Percentiles rank a stretch among this genome's conserved stretches.
These are phyloP conservation scores for Oryza glumipatula DNA, from an alignment of 176 grass and related monocot species.

Conservation along the genomic window DNA sequence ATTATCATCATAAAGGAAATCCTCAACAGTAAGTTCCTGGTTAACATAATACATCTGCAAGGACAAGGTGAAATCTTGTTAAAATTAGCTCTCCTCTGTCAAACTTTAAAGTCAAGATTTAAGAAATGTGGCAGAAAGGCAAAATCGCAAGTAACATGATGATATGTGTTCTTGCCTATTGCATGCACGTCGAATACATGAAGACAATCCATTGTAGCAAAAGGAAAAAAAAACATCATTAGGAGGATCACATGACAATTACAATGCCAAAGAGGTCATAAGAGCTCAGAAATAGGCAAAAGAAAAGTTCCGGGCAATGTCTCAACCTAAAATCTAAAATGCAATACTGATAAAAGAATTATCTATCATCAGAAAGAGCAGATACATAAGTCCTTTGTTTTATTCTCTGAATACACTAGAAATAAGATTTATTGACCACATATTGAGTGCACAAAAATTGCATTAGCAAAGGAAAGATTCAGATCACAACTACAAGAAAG, in stretches of 20 bases:
- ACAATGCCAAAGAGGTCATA: slow-evolving; percentile 10
- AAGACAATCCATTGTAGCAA: not conserved
- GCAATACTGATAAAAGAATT: slow-evolving; percentile 13
- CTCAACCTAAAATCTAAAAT: slow-evolving; percentile 22
- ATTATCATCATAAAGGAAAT: slow-evolving; percentile 74
- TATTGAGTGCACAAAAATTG: not conserved
- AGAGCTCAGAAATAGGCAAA: slow-evolving; percentile 5
- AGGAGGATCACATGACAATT: not conserved
- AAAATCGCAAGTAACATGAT: slow-evolving; percentile 15
- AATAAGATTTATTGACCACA: slow-evolving; percentile 19
- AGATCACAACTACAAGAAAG: not conserved
- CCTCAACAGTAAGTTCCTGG: slow-evolving; percentile 72
- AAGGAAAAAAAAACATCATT: not conserved
- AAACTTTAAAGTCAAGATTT: slow-evolving; percentile 12
- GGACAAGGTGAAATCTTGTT: slow-evolving; percentile 29
- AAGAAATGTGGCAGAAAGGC: not conserved
- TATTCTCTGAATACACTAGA: slow-evolving; percentile 9
- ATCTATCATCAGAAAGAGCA: not conserved
- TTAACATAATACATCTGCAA: slow-evolving; percentile 86
- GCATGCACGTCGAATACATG: not conserved
- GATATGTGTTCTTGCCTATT: not conserved
- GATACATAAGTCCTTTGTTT: not conserved
- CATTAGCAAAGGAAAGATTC: not conserved
- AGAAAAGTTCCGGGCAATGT: slow-evolving; percentile 15
- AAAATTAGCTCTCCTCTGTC: slow-evolving; percentile 30